Evolutionary conservation across 225 moss, liverwort and hornwort genomes (phyloP), one percentile per base, ranked within the genome.

Genomic region (Physcomitrium patens): DNA sequence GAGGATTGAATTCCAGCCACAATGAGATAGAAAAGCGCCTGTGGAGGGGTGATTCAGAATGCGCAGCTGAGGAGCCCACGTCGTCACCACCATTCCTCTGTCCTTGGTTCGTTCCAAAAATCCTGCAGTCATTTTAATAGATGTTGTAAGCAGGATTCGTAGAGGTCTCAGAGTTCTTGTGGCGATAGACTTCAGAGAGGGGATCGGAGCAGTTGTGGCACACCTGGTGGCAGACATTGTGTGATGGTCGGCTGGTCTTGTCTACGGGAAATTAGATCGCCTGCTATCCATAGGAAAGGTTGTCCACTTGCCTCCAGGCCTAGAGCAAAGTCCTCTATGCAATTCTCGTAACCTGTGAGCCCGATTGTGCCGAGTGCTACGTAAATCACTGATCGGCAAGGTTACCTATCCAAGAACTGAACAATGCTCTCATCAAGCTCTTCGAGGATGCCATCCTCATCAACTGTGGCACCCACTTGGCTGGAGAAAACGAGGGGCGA

Each of bases 1-100:
- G 5, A 86, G 42, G 42, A 78, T 69, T 0, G 77, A 17, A 42
- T 83, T 86, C 83, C 80, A 86, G 0, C 86, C 83, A 20, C 80
- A 80, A 3, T 78, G 83, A 50, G 20, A 49, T 0, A 86, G 27
- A 17, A 80, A 75, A 46, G 77, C 86, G 9, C 83, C 83, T 9
- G 66, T 75, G 23, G 83, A 62, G 7, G 78, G 74, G 63, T 86
- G 80, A 10, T 2, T 41, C n/a, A 86, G 46, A 31, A 83, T 68
- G 22, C 59, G 75, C 2, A 78, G 68, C n/a, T 83, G 80, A 0
- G 82, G 75, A 45, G 70, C 80, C 49, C 79, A 67, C 1, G 14
- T 4, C 0, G 73, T 74, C 8, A 60, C 68, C 1, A 80, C 23
- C n/a, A 46, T 83, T 26, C 83, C 83, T 2, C 71, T 71, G 13